Evolutionary conservation across 2,329 filamentous ascomycete species (phyloP), one percentile per base, ranked within the genome.

Genomic region (Ceratocystis albifundus): DNA sequence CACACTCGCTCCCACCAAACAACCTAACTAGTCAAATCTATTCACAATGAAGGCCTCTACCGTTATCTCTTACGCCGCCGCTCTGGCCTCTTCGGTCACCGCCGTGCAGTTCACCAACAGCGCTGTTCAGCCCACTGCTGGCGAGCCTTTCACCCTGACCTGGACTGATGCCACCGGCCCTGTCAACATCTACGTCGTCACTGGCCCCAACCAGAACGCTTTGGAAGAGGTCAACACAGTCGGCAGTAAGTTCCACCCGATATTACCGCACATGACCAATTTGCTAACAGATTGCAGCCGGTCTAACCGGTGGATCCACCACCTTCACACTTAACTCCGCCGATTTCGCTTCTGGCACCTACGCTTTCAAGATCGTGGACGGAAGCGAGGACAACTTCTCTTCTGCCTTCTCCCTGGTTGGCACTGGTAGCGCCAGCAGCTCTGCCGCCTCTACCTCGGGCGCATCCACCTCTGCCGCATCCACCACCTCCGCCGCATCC

Each of bases 101-200:
- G 67, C 75, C 41, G 66, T 67, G 59, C 28, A 69, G 66, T 70
- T 70, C 68, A 69, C 68, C 68, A 70, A 70, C 69, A 59, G 28
- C 15, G 79, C 78, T 72, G 86, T 85, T 74, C 77, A 84, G 73
- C 74, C 78, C 71, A 76, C 86, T 45, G 79, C 81, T 48, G 84
- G 83, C 70, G 70, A 76, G 71, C 74, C 76, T 64, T 81, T 78
- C 72, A 74, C 75, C 69, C 77, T 87, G 72, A 74, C 74, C 70
- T 87, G 84, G 84, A 68, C 74, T 22, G 73, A 77, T 74, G 73
- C 73, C 48, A 76, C 75, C 66, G 74, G 75, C 50, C 75, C 75
- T 68, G 76, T 84, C 72, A 77, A 76, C 70, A 80, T 87, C 73
- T 72, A 74, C 70, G 79, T 87, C 68, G 76, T 86, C 66, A 80